Evolutionary conservation across 2,329 filamentous ascomycete species (phyloP).

Genomic region (Scedosporium apiospermum): DNA sequence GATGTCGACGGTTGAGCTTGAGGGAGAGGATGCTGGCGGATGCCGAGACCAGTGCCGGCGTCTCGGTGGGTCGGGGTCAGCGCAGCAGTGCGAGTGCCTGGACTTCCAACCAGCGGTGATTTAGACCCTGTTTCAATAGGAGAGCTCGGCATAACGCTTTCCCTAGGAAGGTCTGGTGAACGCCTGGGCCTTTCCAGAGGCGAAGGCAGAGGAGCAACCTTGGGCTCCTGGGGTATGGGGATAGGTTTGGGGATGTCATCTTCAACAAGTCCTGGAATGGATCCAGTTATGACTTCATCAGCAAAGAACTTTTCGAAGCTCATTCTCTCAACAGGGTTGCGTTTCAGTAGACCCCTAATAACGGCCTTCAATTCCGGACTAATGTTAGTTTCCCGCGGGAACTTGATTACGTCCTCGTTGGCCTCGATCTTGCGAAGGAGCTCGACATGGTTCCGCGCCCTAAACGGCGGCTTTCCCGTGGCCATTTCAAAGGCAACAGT

Average conservation of each 20-base stretch:
- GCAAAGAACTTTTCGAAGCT: slow-evolving; percentile 80
- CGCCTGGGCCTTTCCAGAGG: neutral
- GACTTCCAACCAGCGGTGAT: neutral
- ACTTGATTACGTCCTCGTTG: slow-evolving; percentile 75
- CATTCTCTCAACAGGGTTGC: slow-evolving; percentile 75
- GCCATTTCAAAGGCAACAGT: slow-evolving; percentile 96
- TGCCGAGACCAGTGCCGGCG: slow-evolving; percentile 38
- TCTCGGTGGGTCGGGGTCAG: slow-evolving; percentile 17
- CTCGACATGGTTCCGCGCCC: slow-evolving; percentile 90
- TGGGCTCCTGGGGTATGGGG: slow-evolving; percentile 10
- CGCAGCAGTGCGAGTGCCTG: neutral
- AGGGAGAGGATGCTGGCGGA: slow-evolving; percentile 29
- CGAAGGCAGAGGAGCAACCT: neutral
- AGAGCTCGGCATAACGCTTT: neutral
- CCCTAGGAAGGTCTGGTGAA: neutral
- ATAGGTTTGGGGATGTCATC: slow-evolving; percentile 53
- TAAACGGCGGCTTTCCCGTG: slow-evolving; percentile 79
- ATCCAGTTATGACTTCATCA: slow-evolving; percentile 59
- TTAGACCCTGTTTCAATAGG: neutral
- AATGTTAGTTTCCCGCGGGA: slow-evolving; percentile 62
- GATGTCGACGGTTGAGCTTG: slow-evolving; percentile 35
- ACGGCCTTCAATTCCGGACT: slow-evolving; percentile 71
- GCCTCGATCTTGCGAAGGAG: slow-evolving; percentile 85
- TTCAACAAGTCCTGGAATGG: slow-evolving; percentile 72
- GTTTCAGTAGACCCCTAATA: slow-evolving; percentile 73